Conservation (phyloP, 495 filamentous ascomycete species). For the Hyaloscypha bicolor region DNA sequence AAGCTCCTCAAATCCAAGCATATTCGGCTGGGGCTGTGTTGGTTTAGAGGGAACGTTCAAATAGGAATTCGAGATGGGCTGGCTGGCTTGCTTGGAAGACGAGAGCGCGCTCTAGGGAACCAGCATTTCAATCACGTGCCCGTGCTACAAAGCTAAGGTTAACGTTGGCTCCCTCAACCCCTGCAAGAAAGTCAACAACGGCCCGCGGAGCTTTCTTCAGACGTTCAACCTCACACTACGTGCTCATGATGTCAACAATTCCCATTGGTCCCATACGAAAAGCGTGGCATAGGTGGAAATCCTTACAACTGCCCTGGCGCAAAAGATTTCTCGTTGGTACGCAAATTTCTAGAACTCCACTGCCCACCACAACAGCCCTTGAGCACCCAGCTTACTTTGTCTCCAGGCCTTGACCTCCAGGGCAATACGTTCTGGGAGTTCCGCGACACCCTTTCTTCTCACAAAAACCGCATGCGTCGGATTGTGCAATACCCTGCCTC, state of each 20-base stretch:
- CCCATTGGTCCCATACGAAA: slow-evolving; percentile 32
- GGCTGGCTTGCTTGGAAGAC: too few species aligned
- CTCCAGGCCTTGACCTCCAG: slow-evolving; percentile 74
- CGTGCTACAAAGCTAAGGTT: too few species aligned
- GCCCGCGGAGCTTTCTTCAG: neutral
- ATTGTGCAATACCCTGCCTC: slow-evolving; percentile 70
- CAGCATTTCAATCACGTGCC: too few species aligned
- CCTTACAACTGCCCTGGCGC: slow-evolving; percentile 83
- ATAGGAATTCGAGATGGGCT: neutral
- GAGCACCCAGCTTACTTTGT: neutral
- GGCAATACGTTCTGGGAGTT: slow-evolving; percentile 98
- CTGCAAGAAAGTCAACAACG: neutral
- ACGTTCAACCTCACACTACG: neutral
- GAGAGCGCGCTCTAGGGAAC: too few species aligned
- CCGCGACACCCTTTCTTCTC: slow-evolving; percentile 60
- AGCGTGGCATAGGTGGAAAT: slow-evolving; percentile 85
- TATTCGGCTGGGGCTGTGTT: neutral
- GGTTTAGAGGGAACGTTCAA: too few species aligned
- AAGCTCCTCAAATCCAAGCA: neutral
- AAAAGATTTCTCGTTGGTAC: slow-evolving; percentile 77
- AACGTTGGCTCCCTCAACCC: neutral
- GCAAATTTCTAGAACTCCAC: slow-evolving; percentile 27
- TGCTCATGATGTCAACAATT: slow-evolving; percentile 7
- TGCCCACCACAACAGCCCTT: neutral
- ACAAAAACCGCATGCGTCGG: slow-evolving; percentile 50